These are phyloP conservation scores for Taphrina populina DNA, from an alignment of 1,139 yeast species.

Conservation along the genomic window DNA sequence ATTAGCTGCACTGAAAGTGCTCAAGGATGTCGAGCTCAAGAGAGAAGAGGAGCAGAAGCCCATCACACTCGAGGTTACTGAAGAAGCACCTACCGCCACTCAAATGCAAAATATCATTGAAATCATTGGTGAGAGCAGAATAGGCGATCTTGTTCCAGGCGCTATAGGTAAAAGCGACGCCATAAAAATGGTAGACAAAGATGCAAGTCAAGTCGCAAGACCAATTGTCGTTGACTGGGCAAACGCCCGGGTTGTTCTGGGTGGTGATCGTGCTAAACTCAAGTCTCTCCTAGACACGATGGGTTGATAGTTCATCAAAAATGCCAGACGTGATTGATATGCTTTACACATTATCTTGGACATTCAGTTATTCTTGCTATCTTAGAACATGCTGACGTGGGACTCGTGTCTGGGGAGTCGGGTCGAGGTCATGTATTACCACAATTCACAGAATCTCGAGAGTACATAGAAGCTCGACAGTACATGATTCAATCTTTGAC, in stretches of 20 bases:
- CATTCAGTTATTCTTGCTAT: no score
- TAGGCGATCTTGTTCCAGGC: slow-evolving; percentile 24
- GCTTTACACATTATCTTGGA: not conserved
- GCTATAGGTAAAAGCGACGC: slow-evolving; percentile 22
- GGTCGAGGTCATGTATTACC: no score
- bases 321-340: not conserved
- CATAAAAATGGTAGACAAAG: slow-evolving; percentile 12
- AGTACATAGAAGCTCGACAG: no score
- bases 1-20: slow-evolving; percentile 11
- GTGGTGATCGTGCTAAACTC: slow-evolving; percentile 20
- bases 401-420: no score
- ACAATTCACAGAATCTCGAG: no score
- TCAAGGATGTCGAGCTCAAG: slow-evolving; percentile 25
- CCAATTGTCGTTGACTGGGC: slow-evolving; percentile 30
- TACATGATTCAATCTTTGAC: no score
- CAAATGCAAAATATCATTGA: slow-evolving; percentile 25
- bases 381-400: no score
- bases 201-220: slow-evolving; percentile 3
- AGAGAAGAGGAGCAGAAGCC: slow-evolving; percentile 12
- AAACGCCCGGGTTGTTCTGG: slow-evolving; percentile 27
- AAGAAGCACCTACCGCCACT: slow-evolving; percentile 26
- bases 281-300: slow-evolving; percentile 18
- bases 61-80: slow-evolving; percentile 23
- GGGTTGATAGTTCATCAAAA: not conserved
- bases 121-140: slow-evolving; percentile 11